Percentiles rank a stretch among this genome's conserved stretches.
Evolutionary conservation across 1,284 basidiomycete genomes (phyloP).

Genomic region (Cystobasidiaceae sp.): DNA sequence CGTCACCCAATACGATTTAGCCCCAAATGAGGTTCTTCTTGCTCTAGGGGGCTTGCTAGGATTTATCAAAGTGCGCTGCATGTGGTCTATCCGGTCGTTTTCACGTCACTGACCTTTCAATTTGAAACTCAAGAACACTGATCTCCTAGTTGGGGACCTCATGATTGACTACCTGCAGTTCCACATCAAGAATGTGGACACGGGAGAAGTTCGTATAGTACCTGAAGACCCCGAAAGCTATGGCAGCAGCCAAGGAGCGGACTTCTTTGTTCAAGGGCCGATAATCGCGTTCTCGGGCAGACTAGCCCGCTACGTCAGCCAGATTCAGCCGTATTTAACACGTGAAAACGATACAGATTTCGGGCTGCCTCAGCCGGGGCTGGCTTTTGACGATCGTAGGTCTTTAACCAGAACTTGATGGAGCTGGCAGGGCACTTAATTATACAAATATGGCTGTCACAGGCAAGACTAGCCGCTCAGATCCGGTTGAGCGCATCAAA

Average conservation of each 20-base stretch:
- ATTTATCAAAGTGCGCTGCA: slow-evolving; percentile 2
- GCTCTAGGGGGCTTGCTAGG: slow-evolving; percentile 14
- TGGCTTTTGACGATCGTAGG: slow-evolving; percentile 19
- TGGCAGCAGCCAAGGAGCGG: slow-evolving; percentile 19
- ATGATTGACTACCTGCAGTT: slow-evolving; percentile 25
- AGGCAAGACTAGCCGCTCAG: background rate
- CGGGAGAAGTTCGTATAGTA: slow-evolving; percentile 12
- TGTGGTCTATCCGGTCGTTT: background rate
- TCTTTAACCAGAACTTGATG: background rate
- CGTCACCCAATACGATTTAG: slow-evolving; percentile 3
- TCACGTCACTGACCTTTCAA: background rate
- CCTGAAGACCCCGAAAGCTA: slow-evolving; percentile 25
- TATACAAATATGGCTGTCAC: background rate
- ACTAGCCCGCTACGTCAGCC: slow-evolving; percentile 15
- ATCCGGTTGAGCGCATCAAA: background rate
- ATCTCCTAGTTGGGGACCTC: slow-evolving; percentile 13
- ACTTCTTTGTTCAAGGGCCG: slow-evolving; percentile 25
- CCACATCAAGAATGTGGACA: slow-evolving; percentile 19
- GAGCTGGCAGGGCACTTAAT: background rate
- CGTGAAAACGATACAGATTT: slow-evolving; percentile 11
- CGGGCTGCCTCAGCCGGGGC: slow-evolving; percentile 14
- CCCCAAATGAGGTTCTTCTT: slow-evolving; percentile 6
- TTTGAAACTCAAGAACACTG: background rate
- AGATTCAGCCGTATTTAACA: slow-evolving; percentile 19
- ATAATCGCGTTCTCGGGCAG: slow-evolving; percentile 21